Percentiles rank a stretch among this genome's conserved stretches.
Evolutionary conservation across 345 rosid genomes (phyloP).

Genomic region (Melaleuca alternifolia): DNA sequence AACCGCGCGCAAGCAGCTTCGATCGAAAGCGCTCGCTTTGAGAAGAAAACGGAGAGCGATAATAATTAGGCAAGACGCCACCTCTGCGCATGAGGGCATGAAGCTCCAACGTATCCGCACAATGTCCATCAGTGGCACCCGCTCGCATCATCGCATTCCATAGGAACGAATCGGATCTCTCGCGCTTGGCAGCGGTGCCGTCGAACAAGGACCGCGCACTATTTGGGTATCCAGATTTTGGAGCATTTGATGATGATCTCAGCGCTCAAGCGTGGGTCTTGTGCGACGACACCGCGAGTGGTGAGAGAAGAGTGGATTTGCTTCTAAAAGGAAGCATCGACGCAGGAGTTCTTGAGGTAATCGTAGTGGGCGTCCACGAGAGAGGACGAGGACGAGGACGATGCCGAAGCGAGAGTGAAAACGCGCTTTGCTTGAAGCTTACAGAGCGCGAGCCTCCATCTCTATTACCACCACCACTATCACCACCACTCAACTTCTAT

Average conservation of each 20-base stretch:
- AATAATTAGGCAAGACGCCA: conserved; percentile 32
- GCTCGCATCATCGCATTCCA: conserved; percentile 43
- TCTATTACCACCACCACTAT: fast-evolving
- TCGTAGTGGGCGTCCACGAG: no score
- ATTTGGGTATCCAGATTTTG: conserved; percentile 10
- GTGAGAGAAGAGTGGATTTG: no score
- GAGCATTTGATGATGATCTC: conserved; percentile 24
- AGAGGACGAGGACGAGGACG: no score
- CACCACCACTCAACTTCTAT: neutral
- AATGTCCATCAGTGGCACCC: conserved; percentile 17
- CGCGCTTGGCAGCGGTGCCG: neutral
- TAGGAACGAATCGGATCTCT: conserved; percentile 18
- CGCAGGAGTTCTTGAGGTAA: no score
- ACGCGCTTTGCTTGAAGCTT: no score
- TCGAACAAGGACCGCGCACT: conserved; percentile 21
- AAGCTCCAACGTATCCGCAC: conserved; percentile 20
- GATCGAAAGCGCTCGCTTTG: conserved; percentile 26
- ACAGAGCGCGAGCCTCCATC: no score
- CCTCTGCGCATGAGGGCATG: conserved; percentile 20
- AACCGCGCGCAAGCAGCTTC: conserved; percentile 10
- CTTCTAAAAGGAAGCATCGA: no score
- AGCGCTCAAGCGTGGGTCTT: conserved; percentile 20
- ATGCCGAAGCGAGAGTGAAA: no score
- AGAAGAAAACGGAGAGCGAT: conserved; percentile 38
- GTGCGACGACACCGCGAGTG: conserved; percentile 2